Base-by-base conservation (phyloP, 2,329 filamentous ascomycete species). In the Zelopaecilomyces penicillatus region DNA sequence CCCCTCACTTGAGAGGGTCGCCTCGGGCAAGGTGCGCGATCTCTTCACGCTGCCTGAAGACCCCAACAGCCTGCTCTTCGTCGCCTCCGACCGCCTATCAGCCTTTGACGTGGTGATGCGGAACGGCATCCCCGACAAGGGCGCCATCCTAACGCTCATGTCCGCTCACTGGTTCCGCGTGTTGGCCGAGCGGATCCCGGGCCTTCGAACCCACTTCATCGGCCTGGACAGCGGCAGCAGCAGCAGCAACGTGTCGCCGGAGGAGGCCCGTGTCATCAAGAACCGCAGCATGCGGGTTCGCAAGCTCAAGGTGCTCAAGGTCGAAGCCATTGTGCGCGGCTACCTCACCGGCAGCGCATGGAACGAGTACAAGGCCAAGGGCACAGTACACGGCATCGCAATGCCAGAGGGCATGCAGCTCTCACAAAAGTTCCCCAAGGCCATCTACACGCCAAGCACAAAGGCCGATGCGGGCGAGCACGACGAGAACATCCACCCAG, bases 61-160 rank as follows among this genome's bases (percentile, higher is more conserved):
- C 45, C 47, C 55, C 37, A 41, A 50, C 35, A 84, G 79, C 3
- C 77, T 95, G 4, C 82, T 95, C 45, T 91, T 95, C 61, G 81
- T 90, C 44, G 84, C 87, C 27, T 85, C 87, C 10, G 90, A 96
- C 69, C 84, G 93, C 54, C 93, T 96, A 63, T 95, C 88, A 27
- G 93, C 93, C 45, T 97, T 91, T 72, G 91, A 97, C 75, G 88
- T 94, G 55, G 80, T 95, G 55, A 82, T 95, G 74, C 70, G 78
- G 57, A 96, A 93, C 56, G 70, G 70, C 51, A 69, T 76, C 41
- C 68, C 70, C 38, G 59, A 68, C 59, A 80, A 80, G 67, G 76
- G 76, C 52, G 61, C 63, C 47, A 65, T 78, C 42, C 65, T 78
- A 41, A 74, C 69, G 29, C 57, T 62, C 39, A 54, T 65, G 33